These are phyloP conservation scores for Chaetomium sp. DNA, from an alignment of 2,329 filamentous ascomycete genomes.

Conservation along the genomic window DNA sequence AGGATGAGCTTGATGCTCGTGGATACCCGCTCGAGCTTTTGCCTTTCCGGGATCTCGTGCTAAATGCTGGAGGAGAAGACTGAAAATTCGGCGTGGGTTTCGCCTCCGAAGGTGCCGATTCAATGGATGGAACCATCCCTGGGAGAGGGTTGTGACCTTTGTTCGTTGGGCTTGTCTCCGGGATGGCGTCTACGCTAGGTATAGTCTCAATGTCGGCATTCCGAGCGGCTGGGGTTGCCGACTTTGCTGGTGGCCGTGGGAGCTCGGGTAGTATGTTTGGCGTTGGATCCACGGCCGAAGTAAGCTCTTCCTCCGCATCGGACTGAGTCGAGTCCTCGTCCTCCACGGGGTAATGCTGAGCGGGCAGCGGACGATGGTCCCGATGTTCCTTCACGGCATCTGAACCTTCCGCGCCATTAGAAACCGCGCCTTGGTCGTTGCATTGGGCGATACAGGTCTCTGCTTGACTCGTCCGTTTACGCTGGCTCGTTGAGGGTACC, in stretches of 20 bases:
- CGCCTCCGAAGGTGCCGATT: conserved; percentile 1
- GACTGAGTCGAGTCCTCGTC: conserved; percentile 34
- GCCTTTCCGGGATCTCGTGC: conserved; percentile 27
- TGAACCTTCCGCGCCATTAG: conserved; percentile 31
- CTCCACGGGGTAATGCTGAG: not conserved
- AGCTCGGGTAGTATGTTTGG: conserved; percentile 14
- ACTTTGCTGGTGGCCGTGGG: conserved; percentile 18
- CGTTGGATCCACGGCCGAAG: conserved; percentile 10
- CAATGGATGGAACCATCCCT: conserved; percentile 3
- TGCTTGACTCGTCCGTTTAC: conserved; percentile 29
- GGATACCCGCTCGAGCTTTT: not conserved
- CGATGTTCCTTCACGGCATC: conserved; percentile 33
- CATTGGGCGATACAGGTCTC: conserved; percentile 31
- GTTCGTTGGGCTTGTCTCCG: conserved; percentile 39
- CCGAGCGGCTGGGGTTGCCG: not conserved
- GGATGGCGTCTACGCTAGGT: conserved; percentile 36
- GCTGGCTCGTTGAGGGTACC: conserved; percentile 41
- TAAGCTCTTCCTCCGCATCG: conserved; percentile 23
- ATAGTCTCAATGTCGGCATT: conserved; percentile 13
- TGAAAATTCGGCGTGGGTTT: conserved; percentile 24
- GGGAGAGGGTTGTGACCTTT: conserved; percentile 3
- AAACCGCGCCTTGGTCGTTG: conserved; percentile 24
- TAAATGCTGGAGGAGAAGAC: conserved; percentile 36
- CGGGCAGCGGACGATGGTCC: conserved; percentile 14
- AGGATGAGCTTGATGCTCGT: conserved; percentile 37